Base-by-base conservation (phyloP, 2,329 filamentous ascomycete genomes). In the Dothideomycetes sp. region DNA sequence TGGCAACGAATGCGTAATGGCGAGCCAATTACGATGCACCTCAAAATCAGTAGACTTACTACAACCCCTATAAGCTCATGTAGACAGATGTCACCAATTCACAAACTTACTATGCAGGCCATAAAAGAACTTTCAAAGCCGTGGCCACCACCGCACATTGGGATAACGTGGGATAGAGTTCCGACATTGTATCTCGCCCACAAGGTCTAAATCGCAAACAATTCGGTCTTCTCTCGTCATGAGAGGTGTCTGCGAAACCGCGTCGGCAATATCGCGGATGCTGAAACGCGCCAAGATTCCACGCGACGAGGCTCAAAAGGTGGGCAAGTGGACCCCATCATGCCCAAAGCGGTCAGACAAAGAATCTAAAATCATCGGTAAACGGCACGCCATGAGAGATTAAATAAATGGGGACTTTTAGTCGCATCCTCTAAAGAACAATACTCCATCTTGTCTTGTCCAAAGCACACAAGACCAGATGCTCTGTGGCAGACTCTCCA, bases 41-140 rank as follows among this genome's bases (percentile, higher is more conserved):
- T 98, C 91, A 55, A 98, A 98, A 62, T 98, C 91, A 52, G 91
- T 98, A 4, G 91, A 98, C 71, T 94, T 95, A 70, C 88, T 95
- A 62, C 43, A n/a, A 10, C 40, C 19, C 45, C 34, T 30, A 43
- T 39, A 30, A 40, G 41, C n/a, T 37, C 43, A 41, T 42, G 41
- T 31, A 34, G n/a, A n/a, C n/a, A n/a, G n/a, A n/a, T n/a, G n/a
- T n/a, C n/a, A n/a, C n/a, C n/a, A n/a, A n/a, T n/a, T n/a, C n/a
- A n/a, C n/a, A n/a, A n/a, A n/a, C n/a, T 59, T 72, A 94, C 88
- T 96, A 96, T 51, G 89, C 84, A 19, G 89, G 89, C 63, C 94
- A 91, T 41, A 96, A 72, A 44, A 96, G 77, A 46, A 95, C 70
- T 67, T 96, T 96, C 61, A 96, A 77, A 24, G 87, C 86, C 17